Evolutionary conservation across 208 protist genomes (phyloP).

Genomic region (Giardia duodenalis): DNA sequence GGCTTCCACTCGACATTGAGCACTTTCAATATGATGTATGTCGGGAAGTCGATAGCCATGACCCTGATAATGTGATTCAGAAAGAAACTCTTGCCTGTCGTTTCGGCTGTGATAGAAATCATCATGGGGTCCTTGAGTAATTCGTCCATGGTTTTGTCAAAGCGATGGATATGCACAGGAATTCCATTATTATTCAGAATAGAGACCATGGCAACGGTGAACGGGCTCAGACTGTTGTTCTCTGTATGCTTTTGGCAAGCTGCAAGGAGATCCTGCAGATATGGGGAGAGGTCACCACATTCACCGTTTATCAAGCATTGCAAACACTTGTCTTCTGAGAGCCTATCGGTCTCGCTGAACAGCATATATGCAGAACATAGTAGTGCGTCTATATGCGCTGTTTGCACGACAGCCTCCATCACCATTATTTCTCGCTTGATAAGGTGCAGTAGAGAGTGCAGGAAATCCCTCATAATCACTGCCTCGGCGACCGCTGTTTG

Average conservation of each 20-base stretch:
- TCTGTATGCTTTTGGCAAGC: not conserved
- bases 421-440: not conserved
- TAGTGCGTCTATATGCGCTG: not conserved
- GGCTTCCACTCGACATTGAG: slow-evolving; percentile 18
- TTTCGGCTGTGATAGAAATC: not conserved
- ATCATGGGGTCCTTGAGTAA: not conserved
- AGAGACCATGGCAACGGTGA: not conserved
- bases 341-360: not conserved
- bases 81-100: not conserved
- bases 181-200: not conserved
- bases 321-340: not conserved
- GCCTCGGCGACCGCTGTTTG: not conserved
- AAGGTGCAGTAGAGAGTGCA: not conserved
- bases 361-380: not conserved
- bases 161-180: not conserved
- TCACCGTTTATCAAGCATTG: not conserved
- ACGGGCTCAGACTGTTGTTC: not conserved
- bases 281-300: not conserved
- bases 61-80: not conserved
- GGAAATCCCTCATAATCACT: not conserved
- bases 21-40: not conserved
- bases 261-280: not conserved
- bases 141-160: not conserved
- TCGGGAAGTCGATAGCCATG: not conserved
- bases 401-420: not conserved